Base-by-base conservation (phyloP, 768 basidiomycete genomes). In the Boletus coccyginus region DNA sequence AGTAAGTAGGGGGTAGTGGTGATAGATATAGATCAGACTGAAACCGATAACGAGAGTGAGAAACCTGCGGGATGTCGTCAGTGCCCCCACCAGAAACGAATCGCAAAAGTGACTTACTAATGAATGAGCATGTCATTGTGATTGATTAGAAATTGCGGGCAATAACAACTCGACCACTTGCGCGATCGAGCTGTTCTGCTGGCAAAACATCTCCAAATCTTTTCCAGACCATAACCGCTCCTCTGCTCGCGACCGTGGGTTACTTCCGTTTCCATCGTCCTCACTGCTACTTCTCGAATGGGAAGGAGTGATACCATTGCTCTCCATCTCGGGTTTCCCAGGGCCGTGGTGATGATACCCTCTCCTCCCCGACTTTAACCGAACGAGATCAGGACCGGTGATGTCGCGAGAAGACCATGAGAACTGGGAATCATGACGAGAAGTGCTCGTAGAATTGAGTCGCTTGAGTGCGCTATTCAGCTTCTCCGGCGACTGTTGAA, bases 161-260 rank as follows among this genome's bases (percentile, higher is more conserved):
- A 84, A 81, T 45, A 90, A 69, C 59, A 81, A 78, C 49, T 85
- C 81, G 45, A 96, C 78, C 52, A 94, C 83, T 35, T 84, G 75
- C 4, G 90, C 82, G 38, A 98, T 84, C 14, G 90, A 79, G 66
- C 93, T 94, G 64, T 97, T 98, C 71, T 97, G 94, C 61, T 86
- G 84, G 68, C 93, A 95, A 33, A 90, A 82, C 64, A 88, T 72
- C 66, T 91, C 86, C 57, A 98, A 73, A 64, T 96, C 94, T 54
- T 85, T 84, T n/a, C 90, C 85, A 35, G 85, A 89, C 86, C 88
- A 90, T 52, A 85, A 59, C 39, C 78, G 79, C 36, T 81, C 81
- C 60, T 78, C 80, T 50, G 63, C 69, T 59, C 70, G 74, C 14
- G 65, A 68, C 33, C 73, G 74, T 36, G 58, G 54, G n/a, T 75